Evolutionary conservation across 352 stramenopile species (phyloP).

Genomic region (Salisapilia sapeloensis): DNA sequence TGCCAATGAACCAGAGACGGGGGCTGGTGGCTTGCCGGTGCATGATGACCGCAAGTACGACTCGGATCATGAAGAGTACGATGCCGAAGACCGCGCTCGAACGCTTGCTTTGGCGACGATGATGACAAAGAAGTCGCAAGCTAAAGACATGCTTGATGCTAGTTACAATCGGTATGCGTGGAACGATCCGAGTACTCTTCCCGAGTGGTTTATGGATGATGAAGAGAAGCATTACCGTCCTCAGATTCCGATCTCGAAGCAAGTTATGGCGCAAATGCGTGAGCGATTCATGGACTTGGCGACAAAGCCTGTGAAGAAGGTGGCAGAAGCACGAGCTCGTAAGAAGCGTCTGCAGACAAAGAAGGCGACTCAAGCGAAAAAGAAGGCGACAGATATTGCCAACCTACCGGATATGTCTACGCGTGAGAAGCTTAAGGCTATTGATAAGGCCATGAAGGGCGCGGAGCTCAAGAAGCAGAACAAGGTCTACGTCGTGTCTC

Average conservation of each 20-base stretch:
- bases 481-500: conserved; percentile 95
- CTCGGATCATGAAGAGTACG: conserved; percentile 95
- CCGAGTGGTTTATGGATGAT: conserved; percentile 96
- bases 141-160: conserved; percentile 96
- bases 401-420: conserved; percentile 95
- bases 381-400: conserved; percentile 92
- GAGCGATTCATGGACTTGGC: conserved; percentile 92
- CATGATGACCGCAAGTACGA: conserved; percentile 89
- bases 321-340: conserved; percentile 92
- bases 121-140: conserved; percentile 95
- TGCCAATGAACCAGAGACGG: conserved; percentile 19
- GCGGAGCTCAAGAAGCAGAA: conserved; percentile 80
- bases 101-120: conserved; percentile 95
- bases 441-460: conserved; percentile 94
- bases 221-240: conserved; percentile 95
- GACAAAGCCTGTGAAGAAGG: conserved; percentile 97
- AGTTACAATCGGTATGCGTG: conserved; percentile 99
- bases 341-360: conserved; percentile 90
- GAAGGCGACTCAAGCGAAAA: conserved; percentile 94
- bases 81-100: conserved; percentile 91
- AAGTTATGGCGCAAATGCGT: conserved; percentile 97
- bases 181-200: conserved; percentile 93
- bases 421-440: conserved; percentile 95
- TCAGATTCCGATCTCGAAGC: conserved; percentile 92
- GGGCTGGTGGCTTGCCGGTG: conserved; percentile 16